Evolutionary conservation across 1,139 yeast genomes (phyloP), one percentile per base, ranked within the genome.

Genomic region (Pichia sp.): DNA sequence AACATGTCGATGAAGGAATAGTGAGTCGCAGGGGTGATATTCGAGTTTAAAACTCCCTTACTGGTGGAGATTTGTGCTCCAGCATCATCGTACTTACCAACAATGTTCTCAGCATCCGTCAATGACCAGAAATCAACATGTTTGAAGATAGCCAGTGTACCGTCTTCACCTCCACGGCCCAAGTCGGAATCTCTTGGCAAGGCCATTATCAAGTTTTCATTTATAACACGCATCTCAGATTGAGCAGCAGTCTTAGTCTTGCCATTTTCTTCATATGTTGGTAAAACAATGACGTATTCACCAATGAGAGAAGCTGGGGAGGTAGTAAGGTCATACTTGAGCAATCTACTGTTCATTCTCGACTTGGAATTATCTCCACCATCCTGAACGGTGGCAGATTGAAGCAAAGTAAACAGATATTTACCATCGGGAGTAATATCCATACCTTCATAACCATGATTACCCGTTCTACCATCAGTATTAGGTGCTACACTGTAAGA

Each of bases 371-470:
- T 58, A n/a, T 38, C 36, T 24, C 70, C 69, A 53, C 69, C 70
- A 52, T 66, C 70, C 57, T 66, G 69, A n/a, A 63, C 51, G 40
- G 63, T 60, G n/a, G 69, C 68, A 54, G 64, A 51, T 54, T 66
- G 70, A 34, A 64, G 54, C n/a, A 65, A 48, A 9, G 62, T 65
- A 48, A 31, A 64, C n/a, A 64, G 48, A 29, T 55, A 58, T n/a
- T 56, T 58, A 27, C 68, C 70, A 55, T 66, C 69, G 24, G 70
- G 65, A 16, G 69, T 60, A 27, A 66, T 40, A 43, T 65, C 59
- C 49, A 60, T 54, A 41, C 68, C 69, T 58, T 66, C 70, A 51
- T 64, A 66, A 49, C 70, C 70, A 48, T 64, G 63, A 51, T 66
- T 66, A 40, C 56, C 49, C 9, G 59, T 52, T 57, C 70, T 61